Evolutionary conservation across 2,329 filamentous ascomycete species (phyloP).

Genomic region (Neopestalotiopsis sp.): DNA sequence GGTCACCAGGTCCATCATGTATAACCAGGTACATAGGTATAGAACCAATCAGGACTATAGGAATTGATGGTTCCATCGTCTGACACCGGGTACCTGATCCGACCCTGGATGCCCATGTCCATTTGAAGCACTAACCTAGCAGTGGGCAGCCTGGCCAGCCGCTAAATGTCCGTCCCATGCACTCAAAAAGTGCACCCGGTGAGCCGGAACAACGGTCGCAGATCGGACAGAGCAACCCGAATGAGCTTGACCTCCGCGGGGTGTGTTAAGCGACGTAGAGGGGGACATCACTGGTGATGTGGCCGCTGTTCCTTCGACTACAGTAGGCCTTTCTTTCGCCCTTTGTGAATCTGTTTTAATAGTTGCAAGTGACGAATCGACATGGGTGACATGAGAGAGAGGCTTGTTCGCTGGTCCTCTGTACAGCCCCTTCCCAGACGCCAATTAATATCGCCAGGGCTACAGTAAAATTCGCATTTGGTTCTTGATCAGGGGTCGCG

Average conservation of each 20-base stretch:
- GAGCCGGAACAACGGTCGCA: not conserved
- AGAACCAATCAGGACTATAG: not conserved
- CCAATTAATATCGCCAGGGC: not conserved
- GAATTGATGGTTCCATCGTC: not conserved
- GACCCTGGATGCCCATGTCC: not conserved
- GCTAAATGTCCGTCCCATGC: not conserved
- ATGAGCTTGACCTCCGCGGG: not conserved
- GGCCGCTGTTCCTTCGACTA: no score
- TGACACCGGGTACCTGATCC: slow-evolving; percentile 2
- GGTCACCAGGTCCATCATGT: not conserved
- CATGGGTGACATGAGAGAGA: not conserved
- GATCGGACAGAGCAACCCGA: not conserved
- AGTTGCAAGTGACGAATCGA: no score
- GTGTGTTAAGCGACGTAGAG: not conserved
- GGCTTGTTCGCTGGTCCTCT: not conserved
- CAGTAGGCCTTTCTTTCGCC: no score
- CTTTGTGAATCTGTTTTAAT: no score
- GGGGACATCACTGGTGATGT: no score
- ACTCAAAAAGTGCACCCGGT: not conserved
- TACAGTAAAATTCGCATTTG: not conserved
- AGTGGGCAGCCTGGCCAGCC: not conserved
- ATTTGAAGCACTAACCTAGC: not conserved
- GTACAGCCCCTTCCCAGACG: not conserved
- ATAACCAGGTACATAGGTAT: not conserved
- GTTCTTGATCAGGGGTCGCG: not conserved